These are phyloP conservation scores for Torulaspora franciscae DNA, from an alignment of 805 yeast genomes.

Conservation along the genomic window DNA sequence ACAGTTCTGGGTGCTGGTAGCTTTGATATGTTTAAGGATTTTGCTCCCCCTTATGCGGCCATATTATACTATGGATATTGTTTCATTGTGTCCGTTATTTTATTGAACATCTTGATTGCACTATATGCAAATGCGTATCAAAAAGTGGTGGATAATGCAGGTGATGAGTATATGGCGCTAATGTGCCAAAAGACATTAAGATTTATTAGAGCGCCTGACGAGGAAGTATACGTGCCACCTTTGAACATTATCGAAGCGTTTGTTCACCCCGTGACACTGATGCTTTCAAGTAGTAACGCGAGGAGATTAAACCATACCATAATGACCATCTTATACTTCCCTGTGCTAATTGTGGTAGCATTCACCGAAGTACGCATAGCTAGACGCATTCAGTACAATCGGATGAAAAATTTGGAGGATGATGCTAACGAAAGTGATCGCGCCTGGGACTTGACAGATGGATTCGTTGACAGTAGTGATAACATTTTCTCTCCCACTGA, in stretches of 20 bases:
- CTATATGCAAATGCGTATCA: slow-evolving; percentile 81
- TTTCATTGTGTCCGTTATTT: slow-evolving; percentile 66
- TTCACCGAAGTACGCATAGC: slow-evolving; percentile 63
- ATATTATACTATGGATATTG: slow-evolving; percentile 71
- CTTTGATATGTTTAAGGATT: slow-evolving; percentile 60
- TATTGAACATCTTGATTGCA: slow-evolving; percentile 80
- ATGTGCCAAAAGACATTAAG: slow-evolving; percentile 80
- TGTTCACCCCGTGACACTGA: slow-evolving; percentile 43
- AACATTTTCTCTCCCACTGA: slow-evolving; percentile 29
- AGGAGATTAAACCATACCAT: slow-evolving; percentile 46
- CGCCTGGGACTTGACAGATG: slow-evolving; percentile 82
- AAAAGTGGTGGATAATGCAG: slow-evolving; percentile 73
- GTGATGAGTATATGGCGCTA: slow-evolving; percentile 78
- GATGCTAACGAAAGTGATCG: slow-evolving; percentile 75
- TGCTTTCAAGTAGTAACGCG: slow-evolving; percentile 33
- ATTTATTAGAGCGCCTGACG: slow-evolving; percentile 85
- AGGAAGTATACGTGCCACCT: slow-evolving; percentile 80
- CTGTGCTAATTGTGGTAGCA: slow-evolving; percentile 57
- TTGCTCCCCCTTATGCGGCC: slow-evolving; percentile 85
- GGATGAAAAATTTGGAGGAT: slow-evolving; percentile 58
- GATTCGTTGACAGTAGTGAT: slow-evolving; percentile 43
- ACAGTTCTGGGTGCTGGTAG: slow-evolving; percentile 74
- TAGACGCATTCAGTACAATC: slow-evolving; percentile 63
- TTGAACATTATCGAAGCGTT: slow-evolving; percentile 66
- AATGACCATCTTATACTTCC: slow-evolving; percentile 65